Base-by-base conservation (phyloP, 1,139 yeast genomes). In the Hansenula lynferdii region DNA sequence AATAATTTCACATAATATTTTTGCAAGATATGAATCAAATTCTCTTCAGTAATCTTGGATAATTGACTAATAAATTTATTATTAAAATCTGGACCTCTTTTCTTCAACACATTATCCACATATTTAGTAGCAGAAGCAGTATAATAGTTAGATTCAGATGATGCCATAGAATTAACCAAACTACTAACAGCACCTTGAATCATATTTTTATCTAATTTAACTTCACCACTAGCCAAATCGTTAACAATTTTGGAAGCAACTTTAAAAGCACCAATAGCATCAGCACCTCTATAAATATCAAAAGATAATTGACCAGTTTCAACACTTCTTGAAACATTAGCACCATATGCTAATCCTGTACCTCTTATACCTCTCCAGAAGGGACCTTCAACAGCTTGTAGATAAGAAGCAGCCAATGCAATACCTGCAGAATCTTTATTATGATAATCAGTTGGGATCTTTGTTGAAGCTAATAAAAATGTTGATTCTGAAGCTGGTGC, bases 291-390 rank as follows among this genome's bases (percentile, higher is more conserved):
- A 55, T 86, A 86, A 21, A 92, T 70, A 35, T 71, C 72, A 53
- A 81, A 85, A 10, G 72, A 69, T 43, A 90, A 62, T 37, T 71
- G 75, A 3, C 95, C 95, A 26, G 77, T 66, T 49, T 89, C 96
- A 15, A 77, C 56, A 48, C 72, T 72, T 38, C 77, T 68, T 23
- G 69, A 58, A 46, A 87, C 69, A 40, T 66, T 70, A 1, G 92
- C 94, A 24, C 97, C 97, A 60, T 94, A 94, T 0, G 97, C 97
- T 39, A 87, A 69, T 2, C 99, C 99, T 2, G 90, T 76, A 28
- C 99, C 99, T 62, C 99, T 77, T 29, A 94, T 85, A 36, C 94
- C 96, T 55, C 89, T 76, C 97, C 98, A 92, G 49, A 92, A 82
- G 28, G 98, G 97, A 1, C 99, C 99, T 61, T 94, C 99, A 19